Conservation (phyloP, 2,329 filamentous ascomycete species). For the Furcasterigmium furcatum region DNA sequence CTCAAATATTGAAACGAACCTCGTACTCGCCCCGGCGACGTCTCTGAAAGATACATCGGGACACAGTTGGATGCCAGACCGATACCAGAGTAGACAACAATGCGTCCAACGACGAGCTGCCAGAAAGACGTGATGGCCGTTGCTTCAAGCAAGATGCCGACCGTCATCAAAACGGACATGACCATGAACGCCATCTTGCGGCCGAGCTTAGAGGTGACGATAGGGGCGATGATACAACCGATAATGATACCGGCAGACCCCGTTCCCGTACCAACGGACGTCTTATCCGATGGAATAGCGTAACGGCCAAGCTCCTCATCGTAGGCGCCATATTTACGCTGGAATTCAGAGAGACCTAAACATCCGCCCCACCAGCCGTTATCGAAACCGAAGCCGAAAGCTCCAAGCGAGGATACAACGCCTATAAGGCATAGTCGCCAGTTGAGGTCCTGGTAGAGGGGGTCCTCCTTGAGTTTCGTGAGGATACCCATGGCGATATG, state of each 20-base stretch:
- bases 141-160: slow-evolving; percentile 6
- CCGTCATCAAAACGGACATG: slow-evolving; percentile 3
- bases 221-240: slow-evolving; percentile 7
- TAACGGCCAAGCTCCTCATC: slow-evolving; percentile 2
- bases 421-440: slow-evolving; percentile 4
- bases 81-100: slow-evolving; percentile 6
- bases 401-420: not conserved
- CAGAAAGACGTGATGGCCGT: slow-evolving; percentile 8
- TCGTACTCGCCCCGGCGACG: slow-evolving; percentile 1
- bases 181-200: slow-evolving; percentile 7
- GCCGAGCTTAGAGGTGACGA: slow-evolving; percentile 4
- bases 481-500: not conserved
- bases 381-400: slow-evolving; percentile 1
- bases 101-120: slow-evolving; percentile 7
- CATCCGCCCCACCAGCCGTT: slow-evolving; percentile 3
- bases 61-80: slow-evolving; percentile 2
- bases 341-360: slow-evolving; percentile 1
- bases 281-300: not conserved
- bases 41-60: slow-evolving; percentile 1
- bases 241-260: slow-evolving; percentile 4
- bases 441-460: slow-evolving; percentile 4
- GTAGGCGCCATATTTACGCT: slow-evolving; percentile 1
- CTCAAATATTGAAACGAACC: too few relatives aligned
- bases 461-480: slow-evolving; percentile 1
- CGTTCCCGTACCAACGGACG: slow-evolving; percentile 1